These are phyloP conservation scores for Telfairia occidentalis DNA, from an alignment of 331 rosid species.

Conservation along the genomic window DNA sequence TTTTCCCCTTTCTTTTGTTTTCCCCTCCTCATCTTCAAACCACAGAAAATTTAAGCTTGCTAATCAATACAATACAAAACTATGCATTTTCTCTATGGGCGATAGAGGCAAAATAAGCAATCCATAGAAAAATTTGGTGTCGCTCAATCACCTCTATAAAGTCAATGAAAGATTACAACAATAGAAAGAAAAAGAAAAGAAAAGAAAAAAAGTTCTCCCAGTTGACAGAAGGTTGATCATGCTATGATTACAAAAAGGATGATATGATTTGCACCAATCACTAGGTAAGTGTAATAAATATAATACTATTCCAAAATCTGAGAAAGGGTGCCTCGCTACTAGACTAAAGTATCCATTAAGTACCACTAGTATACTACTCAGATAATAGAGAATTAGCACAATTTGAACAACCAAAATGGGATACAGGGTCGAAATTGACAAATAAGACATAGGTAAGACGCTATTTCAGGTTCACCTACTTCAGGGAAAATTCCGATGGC, in stretches of 20 bases:
- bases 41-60: background rate
- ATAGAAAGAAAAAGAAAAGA: background rate
- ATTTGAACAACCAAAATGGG: constrained; percentile 1
- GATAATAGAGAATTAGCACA: background rate
- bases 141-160: background rate
- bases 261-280: background rate
- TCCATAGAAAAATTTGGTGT: background rate
- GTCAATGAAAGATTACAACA: background rate
- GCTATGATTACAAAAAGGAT: background rate
- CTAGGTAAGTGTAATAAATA: background rate
- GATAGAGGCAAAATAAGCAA: background rate
- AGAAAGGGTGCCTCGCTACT: background rate
- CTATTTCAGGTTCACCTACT: constrained; percentile 41
- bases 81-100: background rate
- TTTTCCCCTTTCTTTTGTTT: background rate
- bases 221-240: background rate
- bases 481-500: constrained; percentile 88
- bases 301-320: background rate
- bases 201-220: background rate
- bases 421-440: background rate
- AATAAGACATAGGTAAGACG: background rate
- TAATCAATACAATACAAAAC: background rate
- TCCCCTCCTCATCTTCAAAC: background rate
- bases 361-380: background rate
- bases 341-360: background rate